These are phyloP conservation scores for Metarhizium robertsii DNA, from an alignment of 2,329 filamentous ascomycete species.

Conservation along the genomic window DNA sequence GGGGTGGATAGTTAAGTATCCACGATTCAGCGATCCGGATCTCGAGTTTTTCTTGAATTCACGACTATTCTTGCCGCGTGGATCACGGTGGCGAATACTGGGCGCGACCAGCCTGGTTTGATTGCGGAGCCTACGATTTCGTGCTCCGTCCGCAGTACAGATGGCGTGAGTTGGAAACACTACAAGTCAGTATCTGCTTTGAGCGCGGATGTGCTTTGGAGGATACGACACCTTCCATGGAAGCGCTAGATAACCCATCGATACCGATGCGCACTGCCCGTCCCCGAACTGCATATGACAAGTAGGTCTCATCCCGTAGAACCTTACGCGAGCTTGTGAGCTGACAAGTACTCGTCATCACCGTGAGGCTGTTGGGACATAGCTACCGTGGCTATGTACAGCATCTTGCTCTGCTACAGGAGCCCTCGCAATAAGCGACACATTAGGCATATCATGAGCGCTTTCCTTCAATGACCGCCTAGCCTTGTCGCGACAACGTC, in stretches of 20 bases:
- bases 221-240: not conserved
- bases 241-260: not conserved
- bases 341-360: too few species aligned
- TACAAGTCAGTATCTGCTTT: not conserved
- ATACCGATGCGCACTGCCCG: not conserved
- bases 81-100: not conserved
- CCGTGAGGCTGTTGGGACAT: not conserved
- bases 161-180: not conserved
- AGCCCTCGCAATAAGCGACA: not conserved
- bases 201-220: not conserved
- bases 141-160: not conserved
- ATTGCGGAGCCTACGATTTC: not conserved
- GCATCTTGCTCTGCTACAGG: not conserved
- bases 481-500: too few species aligned
- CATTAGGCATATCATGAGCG: not conserved
- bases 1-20: not conserved
- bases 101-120: not conserved
- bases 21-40: not conserved
- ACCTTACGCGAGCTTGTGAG: not conserved
- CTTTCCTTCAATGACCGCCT: too few species aligned
- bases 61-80: not conserved
- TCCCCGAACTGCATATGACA: not conserved
- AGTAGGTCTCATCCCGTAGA: not conserved
- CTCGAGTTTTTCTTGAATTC: not conserved
- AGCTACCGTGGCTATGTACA: not conserved